These are phyloP conservation scores for Trichoderma arundinaceum DNA, from an alignment of 2,329 filamentous ascomycete genomes.

Conservation along the genomic window DNA sequence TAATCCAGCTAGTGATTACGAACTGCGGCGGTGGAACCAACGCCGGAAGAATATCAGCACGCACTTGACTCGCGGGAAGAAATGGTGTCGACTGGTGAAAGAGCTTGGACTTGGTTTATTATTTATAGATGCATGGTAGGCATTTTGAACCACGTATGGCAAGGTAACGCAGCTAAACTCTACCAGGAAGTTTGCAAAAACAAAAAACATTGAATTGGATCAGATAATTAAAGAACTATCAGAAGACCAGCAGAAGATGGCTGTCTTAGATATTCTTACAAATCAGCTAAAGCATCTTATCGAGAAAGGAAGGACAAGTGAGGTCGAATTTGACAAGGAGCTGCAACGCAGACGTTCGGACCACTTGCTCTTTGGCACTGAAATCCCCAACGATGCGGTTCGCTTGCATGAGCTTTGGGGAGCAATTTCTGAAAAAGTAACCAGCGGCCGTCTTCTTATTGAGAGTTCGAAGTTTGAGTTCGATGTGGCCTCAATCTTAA, in stretches of 20 bases:
- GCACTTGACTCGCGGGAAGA: constrained; percentile 23
- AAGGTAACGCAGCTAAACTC: constrained; percentile 1
- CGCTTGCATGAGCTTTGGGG: background rate
- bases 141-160: background rate
- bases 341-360: background rate
- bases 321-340: constrained; percentile 13
- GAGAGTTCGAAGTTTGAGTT: constrained; percentile 4
- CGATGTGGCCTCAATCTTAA: constrained; percentile 1
- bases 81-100: constrained; percentile 26
- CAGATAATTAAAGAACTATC: constrained; percentile 17
- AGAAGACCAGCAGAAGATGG: constrained; percentile 18
- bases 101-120: constrained; percentile 24
- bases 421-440: background rate
- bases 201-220: constrained; percentile 14
- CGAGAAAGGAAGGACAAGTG: constrained; percentile 25
- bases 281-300: constrained; percentile 25
- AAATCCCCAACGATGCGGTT: too few relatives aligned
- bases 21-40: background rate
- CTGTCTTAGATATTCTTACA: constrained; percentile 23
- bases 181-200: constrained; percentile 25
- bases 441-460: background rate
- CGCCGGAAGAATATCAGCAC: constrained; percentile 20
- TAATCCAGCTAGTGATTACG: background rate
- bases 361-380: too few relatives aligned
- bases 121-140: constrained; percentile 25